Evolutionary conservation across 768 basidiomycete genomes (phyloP).

Genomic region (Suillus placidus): DNA sequence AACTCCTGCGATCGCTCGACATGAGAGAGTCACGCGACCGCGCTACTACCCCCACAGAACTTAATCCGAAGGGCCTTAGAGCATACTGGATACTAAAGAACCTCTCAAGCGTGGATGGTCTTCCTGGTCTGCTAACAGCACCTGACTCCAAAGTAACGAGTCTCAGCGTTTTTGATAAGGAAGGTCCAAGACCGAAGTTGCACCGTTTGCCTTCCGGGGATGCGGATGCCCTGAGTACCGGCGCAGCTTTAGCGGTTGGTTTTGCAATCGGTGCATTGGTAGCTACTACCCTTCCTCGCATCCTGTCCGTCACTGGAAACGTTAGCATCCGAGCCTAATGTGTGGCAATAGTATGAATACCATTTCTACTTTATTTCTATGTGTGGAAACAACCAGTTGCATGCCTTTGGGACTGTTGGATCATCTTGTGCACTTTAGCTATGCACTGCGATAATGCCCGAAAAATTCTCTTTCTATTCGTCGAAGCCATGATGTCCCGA

Average conservation of each 20-base stretch:
- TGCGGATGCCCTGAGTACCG: not conserved
- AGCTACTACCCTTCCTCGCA: slow-evolving; percentile 12
- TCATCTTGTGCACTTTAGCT: not conserved
- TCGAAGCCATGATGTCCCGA: not conserved
- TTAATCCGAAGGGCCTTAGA: slow-evolving; percentile 45
- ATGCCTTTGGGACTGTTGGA: not conserved
- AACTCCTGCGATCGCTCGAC: slow-evolving; percentile 45
- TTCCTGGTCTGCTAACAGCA: slow-evolving; percentile 47
- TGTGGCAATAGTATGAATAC: not conserved
- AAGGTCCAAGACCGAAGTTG: slow-evolving; percentile 18
- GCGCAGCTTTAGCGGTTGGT: slow-evolving; percentile 18
- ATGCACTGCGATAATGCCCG: not conserved
- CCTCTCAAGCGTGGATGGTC: slow-evolving; percentile 57
- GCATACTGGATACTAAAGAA: slow-evolving; percentile 57
- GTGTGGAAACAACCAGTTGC: not conserved
- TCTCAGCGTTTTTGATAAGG: slow-evolving; percentile 23
- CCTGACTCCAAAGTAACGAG: slow-evolving; percentile 21
- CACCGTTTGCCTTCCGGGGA: not conserved
- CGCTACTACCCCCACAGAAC: slow-evolving; percentile 10
- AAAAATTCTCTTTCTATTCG: not conserved
- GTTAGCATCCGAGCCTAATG: not conserved
- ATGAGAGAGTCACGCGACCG: slow-evolving; percentile 48
- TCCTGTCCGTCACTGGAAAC: not conserved
- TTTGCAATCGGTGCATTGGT: slow-evolving; percentile 21
- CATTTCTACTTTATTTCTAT: not conserved